Base-by-base conservation (phyloP, 768 basidiomycete species). In the Russula emetica region DNA sequence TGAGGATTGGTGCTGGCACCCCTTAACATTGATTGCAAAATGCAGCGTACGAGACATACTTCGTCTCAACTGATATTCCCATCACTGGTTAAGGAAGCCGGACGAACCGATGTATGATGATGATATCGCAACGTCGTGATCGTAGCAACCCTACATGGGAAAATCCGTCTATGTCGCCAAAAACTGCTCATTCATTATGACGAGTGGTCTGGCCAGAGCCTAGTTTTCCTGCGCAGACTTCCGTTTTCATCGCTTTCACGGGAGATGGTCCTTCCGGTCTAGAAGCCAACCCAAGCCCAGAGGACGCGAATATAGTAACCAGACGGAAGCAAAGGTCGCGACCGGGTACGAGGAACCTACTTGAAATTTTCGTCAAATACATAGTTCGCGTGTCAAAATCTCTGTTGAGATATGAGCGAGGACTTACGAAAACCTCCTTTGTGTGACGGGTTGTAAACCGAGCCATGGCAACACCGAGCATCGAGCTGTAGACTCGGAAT, bases 1-100 rank as follows among this genome's bases (percentile, higher is more conserved):
- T 26, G 56, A 58, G 56, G 62, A 13, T 36, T 8, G 24, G 24
- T 52, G 55, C 28, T 57, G 47, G n/a, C 14, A 55, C 20, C 42
- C 32, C 22, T 26, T 51, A 22, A 34, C 30, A 20, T 14, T 44
- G 42, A 30, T 44, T 53, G 40, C n/a, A 53, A 22, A 8, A 53
- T 44, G 26, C 26, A 24, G 18, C 22, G 22, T 34, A 42, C 30
- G 30, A 44, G 11, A 20, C 5, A 36, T 42, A 18, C 47, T n/a
- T 49, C 14, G 44, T 49, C 22, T 51, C 58, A 11, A 38, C 18
- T 30, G 47, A 42, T 44, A 18, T 30, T 42, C 52, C 50, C 20
- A 52, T 36, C 40, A 11, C 40, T 24, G 28, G 47, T 34, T 62
- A 32, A 40, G 28, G 47, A n/a, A 50, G n/a, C 24, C 34, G 42